Conservation (phyloP, 1,139 yeast species). For the Arxiozyma slooffiae region DNA sequence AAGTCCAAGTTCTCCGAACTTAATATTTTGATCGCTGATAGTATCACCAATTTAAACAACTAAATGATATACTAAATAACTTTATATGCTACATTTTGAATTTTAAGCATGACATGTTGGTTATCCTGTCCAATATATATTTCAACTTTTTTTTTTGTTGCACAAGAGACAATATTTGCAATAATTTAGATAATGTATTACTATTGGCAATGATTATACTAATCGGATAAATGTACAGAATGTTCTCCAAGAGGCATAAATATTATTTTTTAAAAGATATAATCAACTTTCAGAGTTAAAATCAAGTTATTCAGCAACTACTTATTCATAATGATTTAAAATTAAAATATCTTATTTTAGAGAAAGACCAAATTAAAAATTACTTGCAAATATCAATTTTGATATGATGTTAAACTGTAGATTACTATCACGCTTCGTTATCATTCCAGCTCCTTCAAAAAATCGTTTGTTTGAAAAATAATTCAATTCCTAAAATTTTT, state of each 20-base stretch:
- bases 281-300: slow-evolving; percentile 22
- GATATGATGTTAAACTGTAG: slow-evolving; percentile 17
- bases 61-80: slow-evolving; percentile 19
- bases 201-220: slow-evolving; percentile 13
- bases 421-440: slow-evolving; percentile 25
- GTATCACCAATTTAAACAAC: slow-evolving; percentile 18
- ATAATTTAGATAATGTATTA: slow-evolving; percentile 19
- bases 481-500: slow-evolving; percentile 16
- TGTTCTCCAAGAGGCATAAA: slow-evolving; percentile 21
- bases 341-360: slow-evolving; percentile 15
- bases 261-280: slow-evolving; percentile 18
- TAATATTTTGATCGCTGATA: slow-evolving; percentile 14
- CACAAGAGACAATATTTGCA: slow-evolving; percentile 19
- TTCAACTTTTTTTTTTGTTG: slow-evolving; percentile 22
- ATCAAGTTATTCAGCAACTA: slow-evolving; percentile 2
- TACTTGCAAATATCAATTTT: slow-evolving; percentile 15
- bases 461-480: slow-evolving; percentile 12
- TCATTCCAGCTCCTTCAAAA: slow-evolving; percentile 20
- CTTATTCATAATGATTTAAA: slow-evolving; percentile 3
- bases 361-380: slow-evolving; percentile 20
- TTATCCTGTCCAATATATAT: slow-evolving; percentile 21
- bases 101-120: slow-evolving; percentile 15
- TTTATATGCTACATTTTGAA: slow-evolving; percentile 17
- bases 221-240: slow-evolving; percentile 13
- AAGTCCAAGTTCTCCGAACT: slow-evolving; percentile 23